Percentiles rank a stretch among this genome's conserved stretches.
These are phyloP conservation scores for Vaccinium vitisidaea DNA, from an alignment of 148 eudicot genomes.

Conservation along the genomic window DNA sequence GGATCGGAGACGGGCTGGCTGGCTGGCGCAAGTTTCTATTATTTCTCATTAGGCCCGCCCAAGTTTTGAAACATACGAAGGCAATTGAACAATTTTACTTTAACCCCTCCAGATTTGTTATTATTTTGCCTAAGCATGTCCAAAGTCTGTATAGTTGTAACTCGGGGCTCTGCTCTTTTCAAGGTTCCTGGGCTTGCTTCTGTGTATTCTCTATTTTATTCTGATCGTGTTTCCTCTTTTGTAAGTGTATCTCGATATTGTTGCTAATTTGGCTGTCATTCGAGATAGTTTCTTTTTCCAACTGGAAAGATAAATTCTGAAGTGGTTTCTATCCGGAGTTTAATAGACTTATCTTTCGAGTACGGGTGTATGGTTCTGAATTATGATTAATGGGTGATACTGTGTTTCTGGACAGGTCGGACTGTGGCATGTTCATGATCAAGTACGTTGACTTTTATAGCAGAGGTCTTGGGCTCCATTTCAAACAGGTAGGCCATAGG, in stretches of 20 bases:
- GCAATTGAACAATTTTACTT: neutral
- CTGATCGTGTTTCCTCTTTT: neutral
- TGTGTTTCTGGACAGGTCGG: conserved; percentile 54
- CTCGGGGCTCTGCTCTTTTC: neutral
- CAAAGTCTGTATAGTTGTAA: neutral
- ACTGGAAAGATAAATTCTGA: neutral
- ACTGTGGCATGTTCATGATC: conserved; percentile 96
- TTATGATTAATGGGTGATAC: conserved; percentile 9
- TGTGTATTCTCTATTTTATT: neutral
- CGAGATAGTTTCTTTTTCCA: neutral
- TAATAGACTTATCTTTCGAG: neutral
- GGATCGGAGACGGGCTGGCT: neutral
- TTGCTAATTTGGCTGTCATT: neutral
- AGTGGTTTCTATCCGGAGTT: neutral
- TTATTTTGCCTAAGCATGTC: neutral
- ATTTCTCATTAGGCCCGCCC: neutral
- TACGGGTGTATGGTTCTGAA: neutral
- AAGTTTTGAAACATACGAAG: neutral
- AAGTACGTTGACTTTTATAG: conserved; percentile 94
- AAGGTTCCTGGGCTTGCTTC: neutral
- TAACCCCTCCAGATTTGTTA: neutral
- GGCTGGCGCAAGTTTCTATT: neutral
- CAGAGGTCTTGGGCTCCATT: conserved; percentile 77
- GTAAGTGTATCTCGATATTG: neutral
- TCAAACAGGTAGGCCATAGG: conserved; percentile 59